Conservation (phyloP, 1,284 basidiomycete genomes). For the Ceratobasidium sp. region DNA sequence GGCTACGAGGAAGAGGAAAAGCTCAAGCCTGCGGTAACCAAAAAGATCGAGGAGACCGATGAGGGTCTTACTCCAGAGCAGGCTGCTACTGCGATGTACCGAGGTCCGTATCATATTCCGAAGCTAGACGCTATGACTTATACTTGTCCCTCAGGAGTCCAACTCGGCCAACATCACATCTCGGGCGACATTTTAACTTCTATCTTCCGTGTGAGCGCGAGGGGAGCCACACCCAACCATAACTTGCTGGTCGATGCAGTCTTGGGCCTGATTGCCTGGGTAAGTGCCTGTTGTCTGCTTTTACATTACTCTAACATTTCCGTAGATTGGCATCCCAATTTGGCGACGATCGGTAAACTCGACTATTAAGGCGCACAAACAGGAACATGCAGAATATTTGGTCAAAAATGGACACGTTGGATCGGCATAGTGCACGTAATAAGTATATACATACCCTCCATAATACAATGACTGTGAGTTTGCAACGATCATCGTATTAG, state of each 20-base stretch:
- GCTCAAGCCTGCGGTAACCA: slow-evolving; percentile 83
- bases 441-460: slow-evolving; percentile 1
- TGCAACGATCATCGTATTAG: no score
- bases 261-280: slow-evolving; percentile 62
- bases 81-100: slow-evolving; percentile 73
- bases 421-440: background rate
- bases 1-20: slow-evolving; percentile 86
- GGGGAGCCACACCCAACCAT: slow-evolving; percentile 76
- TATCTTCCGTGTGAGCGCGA: slow-evolving; percentile 76
- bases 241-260: slow-evolving; percentile 71
- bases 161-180: slow-evolving; percentile 81
- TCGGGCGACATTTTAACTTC: slow-evolving; percentile 77
- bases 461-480: no score
- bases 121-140: background rate
- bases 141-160: slow-evolving; percentile 66
- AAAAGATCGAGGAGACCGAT: slow-evolving; percentile 86
- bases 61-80: slow-evolving; percentile 74
- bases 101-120: slow-evolving; percentile 63
- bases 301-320: slow-evolving; percentile 1
- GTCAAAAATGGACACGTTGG: slow-evolving; percentile 38
- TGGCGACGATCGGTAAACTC: slow-evolving; percentile 54
- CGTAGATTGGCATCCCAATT: slow-evolving; percentile 58
- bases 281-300: slow-evolving; percentile 55
- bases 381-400: slow-evolving; percentile 47
- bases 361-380: slow-evolving; percentile 44